phyloP scores from a whole-genome alignment of 768 basidiomycete species.

The Phylloporus scabripes region DNA sequence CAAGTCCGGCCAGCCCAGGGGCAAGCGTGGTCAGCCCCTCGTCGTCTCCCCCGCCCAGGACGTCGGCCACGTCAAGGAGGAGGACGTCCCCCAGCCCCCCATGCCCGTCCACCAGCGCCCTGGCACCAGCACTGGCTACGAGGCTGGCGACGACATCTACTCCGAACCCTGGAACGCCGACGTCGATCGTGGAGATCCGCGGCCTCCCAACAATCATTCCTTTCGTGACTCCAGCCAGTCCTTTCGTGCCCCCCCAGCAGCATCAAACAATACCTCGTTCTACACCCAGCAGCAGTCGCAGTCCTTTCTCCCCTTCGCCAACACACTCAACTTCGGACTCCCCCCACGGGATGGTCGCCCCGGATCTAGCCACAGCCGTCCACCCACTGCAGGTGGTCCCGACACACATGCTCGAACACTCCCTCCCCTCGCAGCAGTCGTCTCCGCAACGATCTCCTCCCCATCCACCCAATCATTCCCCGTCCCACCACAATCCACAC shows the following conservation, averaged over 20 bases:
- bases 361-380: constrained; percentile 46
- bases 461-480: constrained; percentile 37
- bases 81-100: constrained; percentile 29
- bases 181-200: constrained; percentile 34
- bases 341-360: constrained; percentile 37
- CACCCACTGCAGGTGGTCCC: constrained; percentile 48
- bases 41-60: constrained; percentile 18
- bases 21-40: constrained; percentile 34
- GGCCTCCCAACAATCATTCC: constrained; percentile 51
- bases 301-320: constrained; percentile 64
- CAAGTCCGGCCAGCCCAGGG: constrained; percentile 35
- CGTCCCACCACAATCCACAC: constrained; percentile 39
- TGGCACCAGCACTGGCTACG: constrained; percentile 71
- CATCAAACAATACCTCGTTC: constrained; percentile 37
- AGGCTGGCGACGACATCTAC: constrained; percentile 38
- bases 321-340: constrained; percentile 43
- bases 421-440: constrained; percentile 71
- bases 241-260: constrained; percentile 61
- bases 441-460: constrained; percentile 63
- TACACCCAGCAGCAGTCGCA: constrained; percentile 44
- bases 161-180: constrained; percentile 34
- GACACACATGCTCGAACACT: constrained; percentile 45
- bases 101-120: constrained; percentile 48
- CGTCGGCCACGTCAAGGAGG: constrained; percentile 37
- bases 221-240: constrained; percentile 78